Evolutionary conservation across 2,329 filamentous ascomycete genomes (phyloP), one percentile per base, ranked within the genome.

Genomic region (Aureobasidium sp.): DNA sequence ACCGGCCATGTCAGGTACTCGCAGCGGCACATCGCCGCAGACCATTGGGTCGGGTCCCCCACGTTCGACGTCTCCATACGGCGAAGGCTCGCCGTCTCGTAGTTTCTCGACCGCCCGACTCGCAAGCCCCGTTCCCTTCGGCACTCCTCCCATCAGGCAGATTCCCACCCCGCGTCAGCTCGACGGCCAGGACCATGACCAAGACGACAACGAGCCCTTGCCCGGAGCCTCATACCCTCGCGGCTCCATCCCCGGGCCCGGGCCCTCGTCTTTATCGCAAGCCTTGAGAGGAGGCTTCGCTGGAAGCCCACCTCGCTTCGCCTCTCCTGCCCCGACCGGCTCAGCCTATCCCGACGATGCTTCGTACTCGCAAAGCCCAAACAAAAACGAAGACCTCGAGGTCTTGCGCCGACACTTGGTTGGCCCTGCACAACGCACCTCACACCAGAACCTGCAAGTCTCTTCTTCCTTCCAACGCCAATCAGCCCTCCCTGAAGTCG

Each of bases 341-440:
- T 87, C 42, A 75, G 80, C 62, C 62, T 44, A 64, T 62, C 64
- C 68, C 66, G 70, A 80, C 64, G 70, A 81, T 64, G 72, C 76
- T 64, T 73, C 73, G 47, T 77, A 76, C 27, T 83, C 87, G 66
- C 81, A 82, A 44, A 82, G 80, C 52, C 76, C 79, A 44, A 85
- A 80, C 25, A 86, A 87, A 5, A 88, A 87, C 71, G 92, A 97
- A 76, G 91, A 97, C 70, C 88, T 91, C 17, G 92, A 97, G 72
- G 90, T 97, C 60, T 84, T 99, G 67, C 91, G 87, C 73, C 84
- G 93, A 67, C 94, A 99, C 79, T 77, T 96, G 69, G 90, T 97
- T 22, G 85, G 88, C 70, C 86, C 89, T n/a, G 76, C 77, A 62
- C 72, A 78, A 65, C 70, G 70, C 56, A 67, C 73, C 53, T 70